These are phyloP conservation scores for Monosporascus sp. DNA, from an alignment of 2,329 filamentous ascomycete genomes.

Conservation along the genomic window DNA sequence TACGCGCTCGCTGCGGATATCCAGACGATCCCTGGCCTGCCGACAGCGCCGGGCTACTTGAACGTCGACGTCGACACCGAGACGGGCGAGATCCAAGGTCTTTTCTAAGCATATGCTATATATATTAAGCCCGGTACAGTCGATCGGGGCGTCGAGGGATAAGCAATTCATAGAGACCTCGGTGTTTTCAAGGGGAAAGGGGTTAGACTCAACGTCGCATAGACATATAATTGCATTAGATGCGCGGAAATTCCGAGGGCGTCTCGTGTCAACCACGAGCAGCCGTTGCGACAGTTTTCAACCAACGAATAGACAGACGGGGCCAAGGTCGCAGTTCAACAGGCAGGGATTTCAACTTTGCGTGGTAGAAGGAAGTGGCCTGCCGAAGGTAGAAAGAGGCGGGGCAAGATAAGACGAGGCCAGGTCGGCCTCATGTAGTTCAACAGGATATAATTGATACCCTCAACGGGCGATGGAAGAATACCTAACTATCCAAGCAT, in stretches of 20 bases:
- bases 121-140: neutral
- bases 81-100: constrained; percentile 80
- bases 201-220: neutral
- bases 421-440: too few species aligned
- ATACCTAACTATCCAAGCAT: too few species aligned
- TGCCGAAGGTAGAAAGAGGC: too few species aligned
- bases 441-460: too few species aligned
- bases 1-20: constrained; percentile 96
- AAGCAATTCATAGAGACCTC: too few species aligned
- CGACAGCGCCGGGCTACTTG: constrained; percentile 90
- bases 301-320: too few species aligned
- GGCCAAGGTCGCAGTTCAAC: too few species aligned
- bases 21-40: constrained; percentile 93
- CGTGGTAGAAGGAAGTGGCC: too few species aligned
- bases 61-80: constrained; percentile 83
- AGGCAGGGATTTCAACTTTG: too few species aligned
- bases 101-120: constrained; percentile 60
- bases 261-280: neutral
- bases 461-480: too few species aligned
- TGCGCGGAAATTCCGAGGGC: neutral
- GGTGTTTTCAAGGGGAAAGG: neutral
- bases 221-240: neutral
- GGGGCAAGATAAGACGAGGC: too few species aligned
- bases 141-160: neutral
- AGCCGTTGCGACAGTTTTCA: too few species aligned